These are phyloP conservation scores for Pugionium cornutum DNA, from an alignment of 345 rosid species.

Conservation along the genomic window DNA sequence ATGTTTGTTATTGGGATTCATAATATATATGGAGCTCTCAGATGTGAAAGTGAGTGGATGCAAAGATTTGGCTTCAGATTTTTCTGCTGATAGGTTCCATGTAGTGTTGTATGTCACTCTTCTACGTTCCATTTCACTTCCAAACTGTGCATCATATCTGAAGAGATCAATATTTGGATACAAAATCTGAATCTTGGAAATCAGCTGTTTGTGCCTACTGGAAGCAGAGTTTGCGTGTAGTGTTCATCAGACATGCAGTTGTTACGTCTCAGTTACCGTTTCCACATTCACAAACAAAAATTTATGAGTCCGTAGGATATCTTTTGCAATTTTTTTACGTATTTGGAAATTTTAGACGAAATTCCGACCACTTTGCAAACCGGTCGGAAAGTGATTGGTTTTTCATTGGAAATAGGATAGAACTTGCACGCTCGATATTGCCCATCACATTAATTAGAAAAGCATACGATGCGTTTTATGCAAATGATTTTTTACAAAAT, in stretches of 20 bases:
- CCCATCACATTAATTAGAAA: too few species aligned
- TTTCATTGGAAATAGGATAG: too few species aligned
- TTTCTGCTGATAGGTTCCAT: slow-evolving; percentile 69
- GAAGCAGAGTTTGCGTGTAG: slow-evolving; percentile 71
- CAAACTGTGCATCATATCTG: slow-evolving; percentile 76
- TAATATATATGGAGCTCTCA: too few species aligned
- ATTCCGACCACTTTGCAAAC: too few species aligned
- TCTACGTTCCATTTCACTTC: slow-evolving; percentile 76
- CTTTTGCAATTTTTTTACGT: too few species aligned
- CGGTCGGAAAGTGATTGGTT: too few species aligned
- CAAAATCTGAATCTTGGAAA: neutral
- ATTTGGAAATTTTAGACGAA: too few species aligned
- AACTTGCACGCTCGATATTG: too few species aligned
- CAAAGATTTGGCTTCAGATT: slow-evolving; percentile 70
- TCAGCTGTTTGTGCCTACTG: slow-evolving; percentile 47
- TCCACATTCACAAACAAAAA: slow-evolving; percentile 37
- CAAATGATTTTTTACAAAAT: too few species aligned
- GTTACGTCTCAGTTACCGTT: slow-evolving; percentile 58
- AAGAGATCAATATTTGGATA: neutral
- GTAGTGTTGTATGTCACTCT: slow-evolving; percentile 70
- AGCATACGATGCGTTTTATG: too few species aligned
- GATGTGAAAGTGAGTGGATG: slow-evolving; percentile 87
- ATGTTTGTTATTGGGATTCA: too few species aligned
- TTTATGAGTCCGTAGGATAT: too few species aligned
- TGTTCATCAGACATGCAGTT: slow-evolving; percentile 92